Evolutionary conservation across 495 filamentous ascomycete genomes (phyloP).

Genomic region (Daldinia loculata): DNA sequence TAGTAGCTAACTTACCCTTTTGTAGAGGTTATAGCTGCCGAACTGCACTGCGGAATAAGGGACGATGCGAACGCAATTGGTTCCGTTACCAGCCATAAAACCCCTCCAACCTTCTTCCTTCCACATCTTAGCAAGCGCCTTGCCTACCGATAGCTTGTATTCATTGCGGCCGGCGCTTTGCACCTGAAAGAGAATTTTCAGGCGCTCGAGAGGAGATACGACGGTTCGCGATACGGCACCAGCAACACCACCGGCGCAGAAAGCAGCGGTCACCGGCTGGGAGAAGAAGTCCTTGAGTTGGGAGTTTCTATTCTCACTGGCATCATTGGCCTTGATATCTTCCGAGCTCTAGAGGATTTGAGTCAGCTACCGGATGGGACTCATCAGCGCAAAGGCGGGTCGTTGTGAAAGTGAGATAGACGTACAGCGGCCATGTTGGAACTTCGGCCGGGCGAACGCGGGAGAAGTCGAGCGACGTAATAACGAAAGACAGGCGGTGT

Average conservation of each 20-base stretch:
- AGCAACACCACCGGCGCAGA: slow-evolving; percentile 93
- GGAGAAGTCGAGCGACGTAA: slow-evolving; percentile 21
- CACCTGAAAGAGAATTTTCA: slow-evolving; percentile 97
- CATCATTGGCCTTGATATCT: slow-evolving; percentile 42
- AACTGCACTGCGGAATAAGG: slow-evolving; percentile 99
- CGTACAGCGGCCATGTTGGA: slow-evolving; percentile 39
- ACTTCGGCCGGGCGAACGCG: slow-evolving; percentile 13
- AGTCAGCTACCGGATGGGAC: slow-evolving; percentile 22
- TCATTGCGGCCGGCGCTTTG: slow-evolving; percentile 90
- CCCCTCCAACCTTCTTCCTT: slow-evolving; percentile 94
- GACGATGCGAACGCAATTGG: slow-evolving; percentile 97
- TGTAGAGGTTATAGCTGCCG: slow-evolving; percentile 97
- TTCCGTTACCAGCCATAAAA: slow-evolving; percentile 96
- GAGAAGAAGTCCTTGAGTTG: slow-evolving; percentile 63
- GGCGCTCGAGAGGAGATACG: slow-evolving; percentile 90
- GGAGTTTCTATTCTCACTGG: slow-evolving; percentile 27
- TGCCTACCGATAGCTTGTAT: slow-evolving; percentile 88
- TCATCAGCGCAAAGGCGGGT: slow-evolving; percentile 2
- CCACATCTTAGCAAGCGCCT: slow-evolving; percentile 93
- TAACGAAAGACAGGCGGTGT: slow-evolving; percentile 3
- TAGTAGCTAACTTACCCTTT: slow-evolving; percentile 71
- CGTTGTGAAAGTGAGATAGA: slow-evolving; percentile 14
- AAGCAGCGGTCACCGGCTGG: slow-evolving; percentile 87
- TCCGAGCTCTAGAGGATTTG: slow-evolving; percentile 38
- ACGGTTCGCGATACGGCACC: slow-evolving; percentile 97